Conservation (phyloP, 2,329 filamentous ascomycete genomes). For the Fonsecaea pedrosoi region DNA sequence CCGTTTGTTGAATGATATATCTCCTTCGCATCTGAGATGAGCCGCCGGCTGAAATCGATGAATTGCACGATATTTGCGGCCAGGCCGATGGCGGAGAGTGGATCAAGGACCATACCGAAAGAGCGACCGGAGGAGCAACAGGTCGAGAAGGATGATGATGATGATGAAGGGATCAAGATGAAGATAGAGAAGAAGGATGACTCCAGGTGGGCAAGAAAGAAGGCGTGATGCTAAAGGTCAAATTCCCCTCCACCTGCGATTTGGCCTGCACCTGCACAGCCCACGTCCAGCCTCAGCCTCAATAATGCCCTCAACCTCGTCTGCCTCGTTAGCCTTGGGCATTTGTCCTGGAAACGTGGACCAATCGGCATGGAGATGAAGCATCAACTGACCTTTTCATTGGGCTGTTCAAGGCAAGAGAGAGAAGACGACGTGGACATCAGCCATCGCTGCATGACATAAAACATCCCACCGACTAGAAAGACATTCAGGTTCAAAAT, state of each 20-base stretch:
- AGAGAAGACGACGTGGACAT: no score
- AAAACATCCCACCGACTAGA: not conserved
- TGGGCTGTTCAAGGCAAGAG: not conserved
- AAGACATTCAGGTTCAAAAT: not conserved
- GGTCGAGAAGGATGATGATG: not conserved
- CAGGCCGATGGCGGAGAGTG: constrained; percentile 1
- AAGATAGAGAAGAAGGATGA: not conserved
- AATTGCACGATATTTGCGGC: constrained; percentile 11
- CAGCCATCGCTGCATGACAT: not conserved
- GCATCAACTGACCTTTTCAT: not conserved
- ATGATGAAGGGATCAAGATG: not conserved
- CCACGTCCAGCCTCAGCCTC: not conserved
- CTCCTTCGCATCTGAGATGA: not conserved
- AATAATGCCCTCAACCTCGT: not conserved
- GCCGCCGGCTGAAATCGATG: not conserved
- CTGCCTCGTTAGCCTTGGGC: not conserved
- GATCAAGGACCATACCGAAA: not conserved
- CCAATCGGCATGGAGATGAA: not conserved
- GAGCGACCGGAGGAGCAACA: no score
- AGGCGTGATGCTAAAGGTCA: not conserved
- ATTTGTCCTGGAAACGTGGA: not conserved
- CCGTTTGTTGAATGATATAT: constrained; percentile 5
- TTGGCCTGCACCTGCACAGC: not conserved
- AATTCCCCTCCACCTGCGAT: not conserved
- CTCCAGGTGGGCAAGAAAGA: not conserved